A percentile compares a stretch with the other conserved stretches of the same genome.
These are phyloP conservation scores for Cupressus sempervirens DNA, from an alignment of 75 land plant genomes.

Conservation along the genomic window DNA sequence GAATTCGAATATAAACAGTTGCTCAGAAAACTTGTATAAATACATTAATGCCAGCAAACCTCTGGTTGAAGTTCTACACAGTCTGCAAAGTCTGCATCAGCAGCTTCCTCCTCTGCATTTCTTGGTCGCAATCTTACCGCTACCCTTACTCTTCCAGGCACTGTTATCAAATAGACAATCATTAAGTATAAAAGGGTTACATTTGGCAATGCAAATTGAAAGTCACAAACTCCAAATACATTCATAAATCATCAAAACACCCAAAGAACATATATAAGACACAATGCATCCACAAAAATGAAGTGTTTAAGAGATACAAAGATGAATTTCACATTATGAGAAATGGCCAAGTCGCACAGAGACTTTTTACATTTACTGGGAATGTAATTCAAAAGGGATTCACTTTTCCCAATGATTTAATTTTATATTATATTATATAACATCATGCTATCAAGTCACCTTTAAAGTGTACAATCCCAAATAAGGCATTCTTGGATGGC, in stretches of 20 bases:
- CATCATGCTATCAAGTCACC: background rate
- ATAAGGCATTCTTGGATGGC: background rate
- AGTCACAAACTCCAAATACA: background rate
- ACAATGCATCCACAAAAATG: background rate
- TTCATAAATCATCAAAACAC: background rate
- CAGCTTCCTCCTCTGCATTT: conserved; percentile 23
- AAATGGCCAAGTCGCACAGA: background rate
- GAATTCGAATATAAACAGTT: background rate
- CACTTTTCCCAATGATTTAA: background rate
- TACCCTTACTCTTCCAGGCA: conserved; percentile 33
- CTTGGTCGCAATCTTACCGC: conserved; percentile 38
- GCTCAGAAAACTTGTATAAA: background rate
- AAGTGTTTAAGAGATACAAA: background rate
- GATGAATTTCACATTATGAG: background rate
- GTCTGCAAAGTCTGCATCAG: conserved; percentile 31
- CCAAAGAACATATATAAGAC: background rate
- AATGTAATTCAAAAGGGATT: background rate
- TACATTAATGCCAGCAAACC: conserved; percentile 15
- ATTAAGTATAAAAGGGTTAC: background rate
- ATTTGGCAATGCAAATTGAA: background rate
- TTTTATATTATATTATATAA: background rate
- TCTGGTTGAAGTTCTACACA: conserved; percentile 44
- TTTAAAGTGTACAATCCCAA: background rate
- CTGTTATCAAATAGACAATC: conserved; percentile 15
- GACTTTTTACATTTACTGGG: background rate